phyloP scores from a whole-genome alignment of 2,329 filamentous ascomycete genomes.

The Exophiala alcalophila region DNA sequence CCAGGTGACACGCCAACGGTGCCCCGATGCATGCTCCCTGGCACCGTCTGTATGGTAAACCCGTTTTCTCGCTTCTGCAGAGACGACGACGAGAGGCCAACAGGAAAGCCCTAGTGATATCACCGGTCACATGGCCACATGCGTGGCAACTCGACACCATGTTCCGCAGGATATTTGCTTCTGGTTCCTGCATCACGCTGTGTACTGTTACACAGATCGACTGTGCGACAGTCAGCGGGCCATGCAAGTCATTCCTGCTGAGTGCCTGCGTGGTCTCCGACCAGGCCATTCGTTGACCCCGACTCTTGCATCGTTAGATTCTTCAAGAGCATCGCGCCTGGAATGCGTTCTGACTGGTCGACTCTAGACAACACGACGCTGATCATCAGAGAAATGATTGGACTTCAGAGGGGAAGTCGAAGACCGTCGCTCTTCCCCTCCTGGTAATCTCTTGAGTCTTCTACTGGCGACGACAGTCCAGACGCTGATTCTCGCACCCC shows the following conservation, averaged over 20 bases:
- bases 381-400: conserved; percentile 15
- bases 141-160: conserved; percentile 9
- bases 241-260: conserved; percentile 24
- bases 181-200: conserved; percentile 21
- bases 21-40: no score
- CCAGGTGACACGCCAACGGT: no score
- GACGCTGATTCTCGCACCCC: conserved; percentile 7
- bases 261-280: no score
- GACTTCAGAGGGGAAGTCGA: conserved; percentile 1
- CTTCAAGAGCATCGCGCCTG: neutral
- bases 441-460: no score
- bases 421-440: no score
- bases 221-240: conserved; percentile 12
- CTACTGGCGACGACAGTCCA: no score
- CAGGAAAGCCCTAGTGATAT: conserved; percentile 13
- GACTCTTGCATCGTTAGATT: conserved; percentile 7
- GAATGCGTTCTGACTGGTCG: conserved; percentile 12
- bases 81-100: no score
- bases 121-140: conserved; percentile 16
- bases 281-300: no score
- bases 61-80: no score
- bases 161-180: conserved; percentile 1
- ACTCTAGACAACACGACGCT: conserved; percentile 10
- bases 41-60: no score
- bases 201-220: conserved; percentile 20